Base-by-base conservation (phyloP, 2,329 filamentous ascomycete genomes). In the Neocucurbitaria cava region DNA sequence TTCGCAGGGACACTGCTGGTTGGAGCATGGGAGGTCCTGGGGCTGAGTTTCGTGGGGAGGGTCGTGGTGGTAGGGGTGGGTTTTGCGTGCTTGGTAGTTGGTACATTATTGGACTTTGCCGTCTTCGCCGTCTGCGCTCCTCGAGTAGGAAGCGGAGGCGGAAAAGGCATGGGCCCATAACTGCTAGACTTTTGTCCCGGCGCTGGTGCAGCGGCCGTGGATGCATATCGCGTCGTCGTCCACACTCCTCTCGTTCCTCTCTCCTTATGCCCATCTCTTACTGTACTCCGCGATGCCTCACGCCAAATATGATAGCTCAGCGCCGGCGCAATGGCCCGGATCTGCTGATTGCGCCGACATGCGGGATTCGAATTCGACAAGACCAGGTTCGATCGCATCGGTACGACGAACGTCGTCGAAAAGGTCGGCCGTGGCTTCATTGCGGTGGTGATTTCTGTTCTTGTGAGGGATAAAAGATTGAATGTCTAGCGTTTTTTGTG, bases 381-480 rank as follows among this genome's bases (percentile, higher is more conserved):
- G 13, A 35, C 42, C 23, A 43, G 15, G 9, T 36, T 51, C 20
- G 59, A 30, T 24, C 40, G 54, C 15, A 36, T 24, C 2, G 49
- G 31, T 15, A 41, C 23, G 5, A 43, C 18, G 9, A 59, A 38
- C 2, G 58, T 47, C 24, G 54, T 47, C 24, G 54, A 43, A 18
- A 62, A 50, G 13, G 54, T 50, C 5, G 61, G 62, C 54, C 60
- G 68, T 39, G 68, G 55, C 46, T 66, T 68, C 68, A 69, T 71
- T 13, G 38, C 20, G n/a, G n/a, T n/a, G n/a, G n/a, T n/a, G n/a
- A n/a, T n/a, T n/a, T n/a, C n/a, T n/a, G n/a, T n/a, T n/a, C n/a
- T n/a, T n/a, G n/a, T n/a, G n/a, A n/a, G n/a, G n/a, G n/a, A n/a
- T n/a, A n/a, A n/a, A n/a, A n/a, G n/a, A n/a, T n/a, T n/a, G n/a